Evolutionary conservation across 257 asterid genomes (phyloP), one percentile per base, ranked within the genome.

Genomic region (Euphrasia confusa): DNA sequence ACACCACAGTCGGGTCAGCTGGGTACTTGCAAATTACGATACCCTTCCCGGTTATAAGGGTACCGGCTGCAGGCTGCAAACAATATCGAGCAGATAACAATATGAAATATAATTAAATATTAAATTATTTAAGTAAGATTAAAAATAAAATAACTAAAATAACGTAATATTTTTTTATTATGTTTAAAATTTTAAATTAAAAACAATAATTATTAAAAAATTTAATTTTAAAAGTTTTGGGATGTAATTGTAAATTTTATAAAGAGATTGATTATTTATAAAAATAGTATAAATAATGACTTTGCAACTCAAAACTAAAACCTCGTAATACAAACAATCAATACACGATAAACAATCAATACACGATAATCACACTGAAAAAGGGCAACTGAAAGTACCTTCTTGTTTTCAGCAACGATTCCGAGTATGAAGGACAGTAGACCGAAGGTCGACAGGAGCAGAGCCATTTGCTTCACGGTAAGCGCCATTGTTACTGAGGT

Each of bases 51-150:
- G 85, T 64, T 53, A 87, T 75, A 13, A 81, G 61, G 42, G 83
- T 82, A 30, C 99, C 99, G 26, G 78, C 39, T 10, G 90, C 71
- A 44, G 96, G 95, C 96, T 89, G 87, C 70, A 79, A 65, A 21
- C 24, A 1, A 21, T 21, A 21, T 21, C 24, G 1, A 21, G 24
- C 24, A 21, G 24, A 21, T 21, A 21, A n/a, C n/a, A n/a, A n/a
- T n/a, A n/a, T n/a, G n/a, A n/a, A n/a, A n/a, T n/a, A n/a, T n/a
- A n/a, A n/a, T n/a, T n/a, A n/a, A n/a, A n/a, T n/a, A n/a, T n/a
- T n/a, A n/a, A n/a, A n/a, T n/a, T n/a, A n/a, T n/a, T n/a, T n/a
- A n/a, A n/a, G n/a, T n/a, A n/a, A n/a, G n/a, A n/a, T n/a, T n/a
- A n/a, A n/a, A n/a, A n/a, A n/a, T n/a, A n/a, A n/a, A n/a, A n/a